Conservation (phyloP, 768 basidiomycete genomes). For the Auricularia sp. region DNA sequence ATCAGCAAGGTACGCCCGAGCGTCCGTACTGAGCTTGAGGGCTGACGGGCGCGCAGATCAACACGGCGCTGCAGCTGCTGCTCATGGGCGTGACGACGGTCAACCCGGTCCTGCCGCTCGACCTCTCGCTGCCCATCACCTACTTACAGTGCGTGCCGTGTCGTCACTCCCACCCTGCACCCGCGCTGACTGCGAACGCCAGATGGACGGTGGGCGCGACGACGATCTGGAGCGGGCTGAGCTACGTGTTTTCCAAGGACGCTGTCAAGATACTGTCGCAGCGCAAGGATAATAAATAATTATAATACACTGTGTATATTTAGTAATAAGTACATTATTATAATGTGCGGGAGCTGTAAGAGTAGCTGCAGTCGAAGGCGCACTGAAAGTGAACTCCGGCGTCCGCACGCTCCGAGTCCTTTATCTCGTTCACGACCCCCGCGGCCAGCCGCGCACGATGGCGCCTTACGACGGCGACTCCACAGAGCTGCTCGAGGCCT, state of each 20-base stretch:
- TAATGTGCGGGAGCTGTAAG: too few species aligned
- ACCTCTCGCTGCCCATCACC: slow-evolving; percentile 44
- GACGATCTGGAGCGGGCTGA: slow-evolving; percentile 85
- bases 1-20: slow-evolving; percentile 69
- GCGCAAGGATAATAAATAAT: slow-evolving; percentile 16
- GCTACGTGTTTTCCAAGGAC: slow-evolving; percentile 67
- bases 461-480: slow-evolving; percentile 57
- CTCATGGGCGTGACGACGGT: slow-evolving; percentile 87
- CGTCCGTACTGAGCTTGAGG: background rate
- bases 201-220: slow-evolving; percentile 86
- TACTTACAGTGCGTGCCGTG: slow-evolving; percentile 59
- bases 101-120: slow-evolving; percentile 61
- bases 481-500: slow-evolving; percentile 89
- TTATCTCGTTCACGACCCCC: background rate
- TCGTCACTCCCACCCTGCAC: background rate
- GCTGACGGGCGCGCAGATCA: slow-evolving; percentile 42
- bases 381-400: too few species aligned
- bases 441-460: background rate
- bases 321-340: too few species aligned
- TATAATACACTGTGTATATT: too few species aligned
- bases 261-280: slow-evolving; percentile 49
- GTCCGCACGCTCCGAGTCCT: too few species aligned
- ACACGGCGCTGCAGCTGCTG: slow-evolving; percentile 83
- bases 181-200: background rate
- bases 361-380: too few species aligned